Evolutionary conservation across 2,329 filamentous ascomycete genomes (phyloP).

Genomic region (Fusarium annulatum): DNA sequence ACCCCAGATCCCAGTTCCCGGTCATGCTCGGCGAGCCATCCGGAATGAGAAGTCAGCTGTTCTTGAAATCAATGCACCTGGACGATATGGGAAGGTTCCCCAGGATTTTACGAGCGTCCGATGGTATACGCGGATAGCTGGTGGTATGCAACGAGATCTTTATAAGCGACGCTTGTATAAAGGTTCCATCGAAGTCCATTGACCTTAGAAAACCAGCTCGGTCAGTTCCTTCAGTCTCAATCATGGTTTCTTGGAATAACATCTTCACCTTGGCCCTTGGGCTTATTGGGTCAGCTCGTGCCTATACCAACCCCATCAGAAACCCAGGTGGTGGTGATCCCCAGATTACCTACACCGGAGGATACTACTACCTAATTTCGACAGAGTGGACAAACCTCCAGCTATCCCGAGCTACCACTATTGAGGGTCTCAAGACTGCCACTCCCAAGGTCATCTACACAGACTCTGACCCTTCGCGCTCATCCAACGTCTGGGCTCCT

Average conservation of each 20-base stretch:
- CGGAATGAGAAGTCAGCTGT: not conserved
- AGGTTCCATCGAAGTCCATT: not conserved
- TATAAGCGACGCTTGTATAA: not conserved
- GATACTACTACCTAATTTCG: constrained; percentile 68
- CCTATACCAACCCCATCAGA: constrained; percentile 65
- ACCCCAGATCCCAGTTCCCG: constrained; percentile 1
- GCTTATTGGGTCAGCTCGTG: constrained; percentile 29
- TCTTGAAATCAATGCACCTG: not conserved
- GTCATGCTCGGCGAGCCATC: not conserved
- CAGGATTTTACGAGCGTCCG: not conserved
- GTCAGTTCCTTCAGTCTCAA: not conserved
- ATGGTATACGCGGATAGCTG: not conserved
- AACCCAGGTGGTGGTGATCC: constrained; percentile 63
- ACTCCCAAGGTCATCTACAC: constrained; percentile 63
- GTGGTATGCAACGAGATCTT: not conserved
- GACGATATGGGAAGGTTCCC: not conserved
- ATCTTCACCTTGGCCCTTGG: constrained; percentile 21
- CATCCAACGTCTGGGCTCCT: constrained; percentile 69
- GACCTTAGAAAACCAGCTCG: no score
- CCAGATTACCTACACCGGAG: constrained; percentile 62
- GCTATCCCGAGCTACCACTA: constrained; percentile 64
- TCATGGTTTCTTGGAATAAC: constrained; percentile 31
- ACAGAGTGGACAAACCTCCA: constrained; percentile 67
- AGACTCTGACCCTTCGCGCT: constrained; percentile 57
- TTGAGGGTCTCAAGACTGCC: constrained; percentile 66